Conservation (phyloP, 2,329 filamentous ascomycete species). For the Beauveria caledonica region DNA sequence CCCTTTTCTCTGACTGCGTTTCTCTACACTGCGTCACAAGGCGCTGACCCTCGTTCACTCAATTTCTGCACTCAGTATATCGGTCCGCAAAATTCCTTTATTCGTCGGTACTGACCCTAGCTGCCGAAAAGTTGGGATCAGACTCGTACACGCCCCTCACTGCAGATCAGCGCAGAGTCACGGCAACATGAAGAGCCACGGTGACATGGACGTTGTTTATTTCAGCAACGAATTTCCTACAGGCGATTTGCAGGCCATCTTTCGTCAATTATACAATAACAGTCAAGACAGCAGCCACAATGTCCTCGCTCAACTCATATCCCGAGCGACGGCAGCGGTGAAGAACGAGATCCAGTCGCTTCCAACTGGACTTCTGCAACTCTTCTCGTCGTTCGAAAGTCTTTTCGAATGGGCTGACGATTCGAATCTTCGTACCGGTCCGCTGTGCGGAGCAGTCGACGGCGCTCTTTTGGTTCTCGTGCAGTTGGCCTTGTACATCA, state of each 20-base stretch:
- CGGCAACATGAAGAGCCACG: background rate
- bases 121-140: background rate
- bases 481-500: conserved; percentile 35
- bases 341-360: background rate
- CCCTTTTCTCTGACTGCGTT: background rate
- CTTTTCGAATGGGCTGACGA: conserved; percentile 26
- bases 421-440: conserved; percentile 29
- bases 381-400: conserved; percentile 30
- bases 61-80: background rate
- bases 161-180: background rate
- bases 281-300: background rate
- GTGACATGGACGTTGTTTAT: background rate
- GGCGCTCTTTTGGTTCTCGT: conserved; percentile 32
- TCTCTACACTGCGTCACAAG: background rate
- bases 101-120: background rate
- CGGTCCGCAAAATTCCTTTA: background rate
- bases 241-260: background rate
- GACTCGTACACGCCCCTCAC: background rate
- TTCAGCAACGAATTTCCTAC: conserved; percentile 6
- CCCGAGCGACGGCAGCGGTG: background rate
- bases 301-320: background rate
- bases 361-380: conserved; percentile 14
- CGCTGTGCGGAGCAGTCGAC: conserved; percentile 35
- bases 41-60: background rate
- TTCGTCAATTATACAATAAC: background rate